Base-by-base conservation (phyloP, 2,329 filamentous ascomycete genomes). In the Capronia americana region DNA sequence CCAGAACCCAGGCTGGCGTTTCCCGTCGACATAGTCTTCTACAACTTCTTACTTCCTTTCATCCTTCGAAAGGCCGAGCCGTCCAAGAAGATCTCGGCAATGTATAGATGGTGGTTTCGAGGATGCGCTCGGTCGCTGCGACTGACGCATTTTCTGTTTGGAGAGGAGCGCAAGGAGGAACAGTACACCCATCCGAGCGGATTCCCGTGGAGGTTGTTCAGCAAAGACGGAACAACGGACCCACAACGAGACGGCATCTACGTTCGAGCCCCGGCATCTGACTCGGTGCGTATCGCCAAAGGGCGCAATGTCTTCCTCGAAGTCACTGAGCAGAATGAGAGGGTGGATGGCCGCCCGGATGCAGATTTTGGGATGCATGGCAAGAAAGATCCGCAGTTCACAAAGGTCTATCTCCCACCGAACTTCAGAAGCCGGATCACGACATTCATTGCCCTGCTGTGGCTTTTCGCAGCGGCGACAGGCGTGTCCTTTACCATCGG, bases 21-120 rank as follows among this genome's bases (percentile, higher is more conserved):
- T 71, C 95, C 95, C 0, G 87, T 97, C 67, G 94, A 99, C 75
- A 83, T 99, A 1, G 82, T 99, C 17, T 95, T 98, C 76, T 99
- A 97, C 84, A 98, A 98, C 78, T 96, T 97, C 77, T 82, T 97
- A 55, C 95, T 97, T 83, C 95, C 95, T 0, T 81, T 97, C 57
- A 89, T 93, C 12, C 87, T 98, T 72, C 90, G 87, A 72, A 89
- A 92, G 72, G 90, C 97, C 78, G 92, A 91, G 75, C 93, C 94
- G 1, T 92, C 92, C 59, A 91, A 96, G 74, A 90, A 88, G 0
- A 82, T 99, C 2, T 91, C 96, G 72, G 83, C 85, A 62, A 90
- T 97, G 83, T 99, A 97, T 76, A 89, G 88, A 7, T 98, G 94
- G 94, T 99, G 95, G 92, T 97, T 99, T 80, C 89, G 90, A 71